Conservation (phyloP, 2,329 filamentous ascomycete species). For the Fusarium dlaminii region DNA sequence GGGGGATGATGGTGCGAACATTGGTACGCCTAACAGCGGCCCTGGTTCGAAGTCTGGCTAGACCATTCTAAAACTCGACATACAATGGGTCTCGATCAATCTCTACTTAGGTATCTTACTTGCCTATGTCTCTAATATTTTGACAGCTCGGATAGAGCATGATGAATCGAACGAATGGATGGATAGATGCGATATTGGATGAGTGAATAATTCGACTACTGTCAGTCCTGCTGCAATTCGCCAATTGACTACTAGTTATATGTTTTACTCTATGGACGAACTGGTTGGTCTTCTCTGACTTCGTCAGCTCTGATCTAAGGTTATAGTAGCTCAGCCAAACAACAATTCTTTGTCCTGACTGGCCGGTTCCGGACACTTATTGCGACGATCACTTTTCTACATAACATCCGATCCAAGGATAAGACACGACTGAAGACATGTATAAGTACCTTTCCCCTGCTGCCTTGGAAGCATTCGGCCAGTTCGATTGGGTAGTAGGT, state of each 20-base stretch:
- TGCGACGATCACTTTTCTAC: constrained; percentile 21
- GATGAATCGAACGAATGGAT: background rate
- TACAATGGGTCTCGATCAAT: constrained; percentile 16
- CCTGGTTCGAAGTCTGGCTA: constrained; percentile 29
- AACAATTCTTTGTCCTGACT: constrained; percentile 14
- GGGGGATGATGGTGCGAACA: constrained; percentile 3
- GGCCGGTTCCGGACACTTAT: constrained; percentile 27
- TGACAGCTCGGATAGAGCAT: background rate
- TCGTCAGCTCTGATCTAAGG: constrained; percentile 16
- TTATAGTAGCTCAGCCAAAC: constrained; percentile 13
- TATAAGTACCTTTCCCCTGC: background rate
- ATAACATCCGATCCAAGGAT: constrained; percentile 15
- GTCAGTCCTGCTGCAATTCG: background rate
- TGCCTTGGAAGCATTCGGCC: constrained; percentile 7
- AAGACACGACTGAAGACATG: background rate
- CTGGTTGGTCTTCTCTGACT: constrained; percentile 9
- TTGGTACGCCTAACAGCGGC: constrained; percentile 14
- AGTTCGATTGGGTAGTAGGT: constrained; percentile 20
- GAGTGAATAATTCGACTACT: background rate
- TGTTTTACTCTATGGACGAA: background rate
- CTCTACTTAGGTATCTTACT: background rate
- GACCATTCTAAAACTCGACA: constrained; percentile 27
- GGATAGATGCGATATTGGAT: background rate
- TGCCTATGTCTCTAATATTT: background rate
- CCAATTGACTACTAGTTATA: constrained; percentile 1